A percentile compares a stretch with the other conserved stretches of the same genome.
These are phyloP conservation scores for Kodamaea ohmeri DNA, from an alignment of 1,139 yeast species.

Conservation along the genomic window DNA sequence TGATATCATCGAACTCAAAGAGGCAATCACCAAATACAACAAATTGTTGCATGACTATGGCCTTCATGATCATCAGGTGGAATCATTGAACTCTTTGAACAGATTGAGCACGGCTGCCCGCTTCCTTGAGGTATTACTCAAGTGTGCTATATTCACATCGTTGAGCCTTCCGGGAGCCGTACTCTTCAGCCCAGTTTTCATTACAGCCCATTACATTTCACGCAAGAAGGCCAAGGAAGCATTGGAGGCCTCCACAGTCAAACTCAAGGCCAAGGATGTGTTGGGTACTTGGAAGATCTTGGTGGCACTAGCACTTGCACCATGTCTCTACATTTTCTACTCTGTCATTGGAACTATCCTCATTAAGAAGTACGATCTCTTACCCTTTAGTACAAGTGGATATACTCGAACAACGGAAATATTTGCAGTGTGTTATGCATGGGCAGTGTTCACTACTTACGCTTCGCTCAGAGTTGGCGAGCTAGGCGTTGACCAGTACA, in stretches of 20 bases:
- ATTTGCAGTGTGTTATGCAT: conserved; percentile 34
- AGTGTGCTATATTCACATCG: conserved; percentile 51
- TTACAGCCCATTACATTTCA: conserved; percentile 73
- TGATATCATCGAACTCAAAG: conserved; percentile 55
- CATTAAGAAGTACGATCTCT: conserved; percentile 21
- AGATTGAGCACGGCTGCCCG: conserved; percentile 45
- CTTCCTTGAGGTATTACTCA: conserved; percentile 52
- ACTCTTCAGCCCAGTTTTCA: conserved; percentile 82
- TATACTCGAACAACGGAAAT: conserved; percentile 18
- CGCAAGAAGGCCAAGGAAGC: conserved; percentile 73
- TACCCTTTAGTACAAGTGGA: conserved; percentile 6
- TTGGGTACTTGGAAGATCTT: conserved; percentile 37
- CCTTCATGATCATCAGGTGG: conserved; percentile 89
- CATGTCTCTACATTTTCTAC: conserved; percentile 41
- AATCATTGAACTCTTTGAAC: conserved; percentile 49
- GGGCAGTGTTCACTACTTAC: conserved; percentile 43
- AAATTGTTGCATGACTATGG: conserved; percentile 62
- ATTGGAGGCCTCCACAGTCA: conserved; percentile 83
- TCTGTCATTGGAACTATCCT: conserved; percentile 37
- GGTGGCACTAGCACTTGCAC: conserved; percentile 46
- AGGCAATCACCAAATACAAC: conserved; percentile 68
- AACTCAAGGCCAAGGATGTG: conserved; percentile 88
- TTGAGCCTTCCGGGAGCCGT: conserved; percentile 83
- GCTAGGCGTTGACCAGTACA: conserved; percentile 40
- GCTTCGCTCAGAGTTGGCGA: conserved; percentile 45